phyloP scores from a whole-genome alignment of 2,329 filamentous ascomycete species.

The Sclerotiophoma versabilis region DNA sequence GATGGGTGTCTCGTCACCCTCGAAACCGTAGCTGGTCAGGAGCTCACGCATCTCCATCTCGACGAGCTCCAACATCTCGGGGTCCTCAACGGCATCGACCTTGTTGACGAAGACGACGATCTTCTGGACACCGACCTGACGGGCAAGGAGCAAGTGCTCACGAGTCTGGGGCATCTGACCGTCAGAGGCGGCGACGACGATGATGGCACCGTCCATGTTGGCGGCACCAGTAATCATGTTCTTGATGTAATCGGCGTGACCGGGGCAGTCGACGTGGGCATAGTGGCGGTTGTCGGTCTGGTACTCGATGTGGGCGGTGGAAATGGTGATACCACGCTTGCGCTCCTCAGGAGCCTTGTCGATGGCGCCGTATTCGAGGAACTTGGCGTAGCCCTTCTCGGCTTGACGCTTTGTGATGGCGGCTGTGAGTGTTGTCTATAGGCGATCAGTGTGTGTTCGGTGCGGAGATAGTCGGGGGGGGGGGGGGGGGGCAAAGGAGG shows the following conservation, averaged over 20 bases:
- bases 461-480: slow-evolving; percentile 15
- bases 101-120: slow-evolving; percentile 99
- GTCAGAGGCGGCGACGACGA: slow-evolving; percentile 97
- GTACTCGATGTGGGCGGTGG: slow-evolving; percentile 98
- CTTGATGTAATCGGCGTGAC: slow-evolving; percentile 99
- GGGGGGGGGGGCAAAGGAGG: slow-evolving; percentile 21
- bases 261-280: slow-evolving; percentile 99
- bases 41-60: slow-evolving; percentile 99
- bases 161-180: slow-evolving; percentile 99
- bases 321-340: slow-evolving; percentile 99
- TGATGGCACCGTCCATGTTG: slow-evolving; percentile 99
- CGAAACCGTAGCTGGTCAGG: slow-evolving; percentile 89
- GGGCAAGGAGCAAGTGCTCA: slow-evolving; percentile 96
- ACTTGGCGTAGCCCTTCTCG: slow-evolving; percentile 90
- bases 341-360: slow-evolving; percentile 99
- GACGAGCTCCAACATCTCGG: slow-evolving; percentile 99
- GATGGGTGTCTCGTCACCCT: slow-evolving; percentile 97
- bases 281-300: slow-evolving; percentile 93
- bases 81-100: slow-evolving; percentile 95
- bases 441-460: slow-evolving; percentile 15
- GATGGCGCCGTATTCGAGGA: slow-evolving; percentile 96
- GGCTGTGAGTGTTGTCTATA: slow-evolving; percentile 92
- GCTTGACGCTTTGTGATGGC: slow-evolving; percentile 99
- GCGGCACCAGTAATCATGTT: slow-evolving; percentile 99
- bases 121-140: slow-evolving; percentile 97